Base-by-base conservation (phyloP, 805 yeast species). In the Candida incommunis region DNA sequence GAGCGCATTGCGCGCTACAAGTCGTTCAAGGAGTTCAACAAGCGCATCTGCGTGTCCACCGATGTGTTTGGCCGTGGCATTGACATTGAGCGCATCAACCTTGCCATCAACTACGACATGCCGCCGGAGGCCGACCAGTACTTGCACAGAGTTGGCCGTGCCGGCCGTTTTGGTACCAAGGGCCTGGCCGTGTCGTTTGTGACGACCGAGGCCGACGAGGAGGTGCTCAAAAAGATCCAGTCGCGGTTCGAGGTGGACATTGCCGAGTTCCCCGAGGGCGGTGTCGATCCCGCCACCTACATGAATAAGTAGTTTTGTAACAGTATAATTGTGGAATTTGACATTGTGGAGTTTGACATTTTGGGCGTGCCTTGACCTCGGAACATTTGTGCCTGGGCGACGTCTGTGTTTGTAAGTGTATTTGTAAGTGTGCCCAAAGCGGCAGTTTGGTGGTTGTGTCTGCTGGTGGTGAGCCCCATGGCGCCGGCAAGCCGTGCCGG, bases 11-110 rank as follows among this genome's bases (percentile, higher is more conserved):
- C 84, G 49, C 80, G 95, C 65, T 90, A 92, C 75, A 87, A 84
- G 70, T 79, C 85, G 51, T 90, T 90, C 76, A 90, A 90, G 70
- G 97, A 90, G 69, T 92, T 90, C 73, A 87, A 88, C 76, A 88
- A 87, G 74, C 87, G 98, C 71, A 92, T 90, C 61, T 92, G 97
- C 75, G 97, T 90, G 45, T 81, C 96, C 47, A 90, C 98, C 48
- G 98, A 90, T 70, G 96, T 90, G 45, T 90, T 90, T 54, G 98
- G 98, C 63, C 87, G 98, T 76, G 98, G 98, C 74, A 92, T 90
- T 60, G 98, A 90, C 76, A 90, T 90, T 56, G 98, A 90, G 75
- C 86, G 98, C 72, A 90, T 90, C 69, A 90, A 90, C 70, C 71
- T 90, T 65, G 98, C 98, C 50, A 87, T 90, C 73, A 92, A 90